Evolutionary conservation across 2,329 filamentous ascomycete species (phyloP), one percentile per base, ranked within the genome.

Genomic region (Botrytis squamosa): DNA sequence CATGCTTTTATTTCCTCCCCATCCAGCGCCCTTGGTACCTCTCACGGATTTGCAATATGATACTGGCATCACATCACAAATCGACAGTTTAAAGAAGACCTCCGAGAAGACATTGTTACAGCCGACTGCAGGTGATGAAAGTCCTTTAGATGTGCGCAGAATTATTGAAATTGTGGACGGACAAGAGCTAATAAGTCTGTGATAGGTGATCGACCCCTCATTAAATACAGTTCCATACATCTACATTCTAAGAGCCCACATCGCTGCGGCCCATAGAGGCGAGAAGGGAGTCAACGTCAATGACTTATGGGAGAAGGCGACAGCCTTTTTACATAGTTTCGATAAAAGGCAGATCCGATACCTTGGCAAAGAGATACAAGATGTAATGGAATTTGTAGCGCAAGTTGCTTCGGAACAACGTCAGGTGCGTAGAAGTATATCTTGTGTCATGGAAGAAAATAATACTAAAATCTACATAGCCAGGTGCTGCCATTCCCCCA

Each of bases 221-320:
- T 81, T 84, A 57, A 88, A 92, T 80, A 87, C 88, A 29, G 84
- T 91, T 75, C 84, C 88, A 14, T 92, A 90, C 81, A 82, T 89
- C 68, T 86, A 84, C 75, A 83, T 87, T 65, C 83, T 92, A 55
- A 81, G 84, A 65, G 83, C 84, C 46, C 85, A 86, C 75, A 84
- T 89, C 73, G 64, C 83, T 57, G 80, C 77, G 60, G 49, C 79
- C 46, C 79, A 83, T 78, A 81, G 83, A 77, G 80, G 79, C 29
- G 72, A 71, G 20, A 79, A 79, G 59, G 70, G 66, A 22, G 62
- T 76, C 18, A 71, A 77, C 46, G 55, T 74, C 52, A 76, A 78
- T 14, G 72, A 72, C 75, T 81, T 89, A 73, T 90, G 87, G 87
- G 82, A 81, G 55, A 85, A 84, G 76, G 83, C 85, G 59, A 82